Base-by-base conservation (phyloP, 306 rosid species). In the Dicorynia guianensis region DNA sequence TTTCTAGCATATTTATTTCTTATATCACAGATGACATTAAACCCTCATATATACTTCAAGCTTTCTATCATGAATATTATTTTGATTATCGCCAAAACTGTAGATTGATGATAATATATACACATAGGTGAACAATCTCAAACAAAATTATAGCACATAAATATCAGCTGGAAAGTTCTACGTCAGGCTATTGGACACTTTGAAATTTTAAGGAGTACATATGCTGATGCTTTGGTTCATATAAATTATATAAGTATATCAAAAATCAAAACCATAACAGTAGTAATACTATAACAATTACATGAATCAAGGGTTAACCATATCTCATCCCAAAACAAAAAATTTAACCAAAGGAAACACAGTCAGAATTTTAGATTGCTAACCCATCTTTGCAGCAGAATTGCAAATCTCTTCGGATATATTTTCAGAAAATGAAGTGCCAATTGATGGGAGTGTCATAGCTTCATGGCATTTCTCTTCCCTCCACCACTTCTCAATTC, bases 401-500 rank as follows among this genome's bases (percentile, higher is more conserved):
- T 9, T 93, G 85, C 99, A 96, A 56, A 96, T 89, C 86, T 92
- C 97, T 87, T 96, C 99, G 15, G 93, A 93, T 71, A 96, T 96
- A 46, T 77, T 84, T 72, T 96, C 99, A 1, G 98, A 86, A 82
- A 85, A 89, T 47, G 93, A 85, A 84, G 89, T 67, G 59, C 97
- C 99, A 74, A 96, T 76, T 11, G 86, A 84, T 14, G 92, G 91
- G 52, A 90, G 93, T 76, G 66, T 69, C 96, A 87, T 89, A 35
- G 85, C 82, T 85, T 96, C 99, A 66, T 90, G 90, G 82, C 82
- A 93, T 75, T 89, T 96, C 88, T 96, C 88, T 63, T 96, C 99
- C 85, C 99, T 89, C 98, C 98, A 96, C 99, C 99, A 96, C 87
- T 76, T 90, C 86, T 96, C 99, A 50, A 96, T 96, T 77, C 99